Evolutionary conservation across 805 yeast species (phyloP).

Genomic region (Schwanniomyces vanrijiae): DNA sequence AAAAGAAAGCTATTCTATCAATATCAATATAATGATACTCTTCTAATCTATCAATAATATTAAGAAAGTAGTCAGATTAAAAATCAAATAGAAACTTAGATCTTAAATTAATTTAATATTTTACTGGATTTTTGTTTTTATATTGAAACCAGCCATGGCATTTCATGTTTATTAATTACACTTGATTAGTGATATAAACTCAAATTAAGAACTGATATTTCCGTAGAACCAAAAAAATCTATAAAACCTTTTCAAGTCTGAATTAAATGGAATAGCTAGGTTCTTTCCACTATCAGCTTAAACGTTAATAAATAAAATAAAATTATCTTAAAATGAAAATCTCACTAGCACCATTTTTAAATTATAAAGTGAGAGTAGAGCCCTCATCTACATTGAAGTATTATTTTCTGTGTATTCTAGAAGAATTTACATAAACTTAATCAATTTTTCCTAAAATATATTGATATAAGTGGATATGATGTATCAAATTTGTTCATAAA

Average conservation of each 20-base stretch:
- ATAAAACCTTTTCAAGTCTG: constrained; percentile 31
- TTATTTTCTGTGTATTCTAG: constrained; percentile 24
- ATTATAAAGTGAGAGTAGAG: constrained; percentile 32
- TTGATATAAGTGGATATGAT: constrained; percentile 37
- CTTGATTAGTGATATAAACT: constrained; percentile 27
- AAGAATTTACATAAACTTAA: constrained; percentile 34
- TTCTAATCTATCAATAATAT: constrained; percentile 27
- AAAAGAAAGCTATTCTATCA: constrained; percentile 37
- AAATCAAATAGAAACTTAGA: constrained; percentile 31
- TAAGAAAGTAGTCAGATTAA: constrained; percentile 38
- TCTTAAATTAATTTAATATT: constrained; percentile 12
- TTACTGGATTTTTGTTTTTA: constrained; percentile 13
- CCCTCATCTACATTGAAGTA: constrained; percentile 36
- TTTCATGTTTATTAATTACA: constrained; percentile 6
- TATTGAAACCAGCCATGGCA: constrained; percentile 26
- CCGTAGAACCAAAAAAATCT: constrained; percentile 38
- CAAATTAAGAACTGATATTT: constrained; percentile 37
- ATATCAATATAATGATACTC: constrained; percentile 33
- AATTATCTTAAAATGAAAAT: constrained; percentile 39
- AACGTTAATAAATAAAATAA: constrained; percentile 36
- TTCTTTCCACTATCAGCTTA: constrained; percentile 41
- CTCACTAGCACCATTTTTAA: constrained; percentile 32
- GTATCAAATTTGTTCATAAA: constrained; percentile 36
- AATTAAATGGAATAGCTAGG: constrained; percentile 32
- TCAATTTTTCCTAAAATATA: constrained; percentile 37